Percentiles rank a stretch among this genome's conserved stretches.
Conservation (phyloP, 1,284 basidiomycete genomes). For the Wallemia ichthyophaga region DNA sequence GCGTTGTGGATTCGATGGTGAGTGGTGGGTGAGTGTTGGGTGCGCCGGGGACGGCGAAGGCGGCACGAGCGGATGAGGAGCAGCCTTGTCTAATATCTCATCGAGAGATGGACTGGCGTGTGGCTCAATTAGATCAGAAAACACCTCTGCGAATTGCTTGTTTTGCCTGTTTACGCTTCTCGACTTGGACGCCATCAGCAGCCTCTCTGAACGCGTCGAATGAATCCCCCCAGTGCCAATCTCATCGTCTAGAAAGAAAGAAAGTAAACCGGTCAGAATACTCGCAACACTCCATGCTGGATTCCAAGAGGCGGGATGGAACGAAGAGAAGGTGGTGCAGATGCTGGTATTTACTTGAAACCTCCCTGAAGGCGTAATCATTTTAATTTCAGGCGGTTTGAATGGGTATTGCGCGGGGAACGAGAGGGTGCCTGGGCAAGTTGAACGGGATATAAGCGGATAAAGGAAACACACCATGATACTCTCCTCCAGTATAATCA, state of each 20-base stretch:
- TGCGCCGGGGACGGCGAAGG: background rate
- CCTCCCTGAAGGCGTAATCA: conserved; percentile 9
- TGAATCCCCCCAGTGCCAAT: conserved; percentile 9
- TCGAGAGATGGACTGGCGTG: background rate
- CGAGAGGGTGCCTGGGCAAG: background rate
- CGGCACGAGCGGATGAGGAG: background rate
- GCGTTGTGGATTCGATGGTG: background rate
- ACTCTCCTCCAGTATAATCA: conserved; percentile 8
- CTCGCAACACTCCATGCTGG: conserved; percentile 9
- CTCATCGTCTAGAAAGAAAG: conserved; percentile 11
- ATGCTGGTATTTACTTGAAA: conserved; percentile 7
- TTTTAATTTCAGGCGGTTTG: conserved; percentile 9
- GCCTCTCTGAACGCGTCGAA: conserved; percentile 5
- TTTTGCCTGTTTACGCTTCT: conserved; percentile 4
- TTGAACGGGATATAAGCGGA: background rate
- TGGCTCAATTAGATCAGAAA: background rate
- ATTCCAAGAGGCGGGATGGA: conserved; percentile 10
- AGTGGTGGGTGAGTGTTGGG: background rate
- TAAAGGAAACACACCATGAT: conserved; percentile 8
- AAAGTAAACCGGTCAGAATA: conserved; percentile 9
- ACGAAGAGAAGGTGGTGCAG: conserved; percentile 6
- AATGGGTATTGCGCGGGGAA: conserved; percentile 10
- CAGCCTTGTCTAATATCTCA: background rate
- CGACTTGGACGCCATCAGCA: conserved; percentile 2
- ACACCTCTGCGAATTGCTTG: background rate